Evolutionary conservation across 768 basidiomycete genomes (phyloP).

Genomic region (Hericium coralloides): DNA sequence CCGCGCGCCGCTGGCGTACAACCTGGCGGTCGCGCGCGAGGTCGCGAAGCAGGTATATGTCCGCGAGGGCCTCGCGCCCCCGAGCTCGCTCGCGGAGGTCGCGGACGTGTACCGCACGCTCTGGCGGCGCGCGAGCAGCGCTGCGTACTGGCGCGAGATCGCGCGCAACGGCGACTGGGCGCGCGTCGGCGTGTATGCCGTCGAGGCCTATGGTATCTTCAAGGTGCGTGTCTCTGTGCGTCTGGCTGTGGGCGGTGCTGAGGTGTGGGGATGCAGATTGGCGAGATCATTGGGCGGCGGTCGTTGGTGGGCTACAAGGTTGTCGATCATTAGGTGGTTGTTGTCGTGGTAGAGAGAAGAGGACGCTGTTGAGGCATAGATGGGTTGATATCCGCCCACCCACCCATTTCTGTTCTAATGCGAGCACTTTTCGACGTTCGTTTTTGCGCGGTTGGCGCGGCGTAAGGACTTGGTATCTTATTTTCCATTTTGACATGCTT

Average conservation of each 20-base stretch:
- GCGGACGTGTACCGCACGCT: constrained; percentile 54
- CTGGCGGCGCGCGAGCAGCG: constrained; percentile 50
- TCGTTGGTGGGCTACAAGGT: constrained; percentile 73
- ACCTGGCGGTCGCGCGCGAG: constrained; percentile 68
- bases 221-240: constrained; percentile 39
- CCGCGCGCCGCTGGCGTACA: constrained; percentile 70
- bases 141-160: constrained; percentile 53
- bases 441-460: too few species aligned
- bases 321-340: constrained; percentile 6
- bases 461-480: too few species aligned
- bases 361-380: too few species aligned
- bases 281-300: constrained; percentile 80
- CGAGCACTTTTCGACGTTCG: too few species aligned
- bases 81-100: constrained; percentile 45
- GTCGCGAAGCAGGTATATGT: constrained; percentile 50
- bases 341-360: too few species aligned
- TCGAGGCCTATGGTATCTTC: constrained; percentile 88
- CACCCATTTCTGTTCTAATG: too few species aligned
- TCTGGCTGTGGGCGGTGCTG: neutral
- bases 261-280: constrained; percentile 41
- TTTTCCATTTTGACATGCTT: too few species aligned
- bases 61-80: constrained; percentile 52
- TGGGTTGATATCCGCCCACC: too few species aligned
- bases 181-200: constrained; percentile 61
- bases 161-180: constrained; percentile 56